These are phyloP conservation scores for Coleophoma cylindrospora DNA, from an alignment of 2,329 filamentous ascomycete species.

Conservation along the genomic window DNA sequence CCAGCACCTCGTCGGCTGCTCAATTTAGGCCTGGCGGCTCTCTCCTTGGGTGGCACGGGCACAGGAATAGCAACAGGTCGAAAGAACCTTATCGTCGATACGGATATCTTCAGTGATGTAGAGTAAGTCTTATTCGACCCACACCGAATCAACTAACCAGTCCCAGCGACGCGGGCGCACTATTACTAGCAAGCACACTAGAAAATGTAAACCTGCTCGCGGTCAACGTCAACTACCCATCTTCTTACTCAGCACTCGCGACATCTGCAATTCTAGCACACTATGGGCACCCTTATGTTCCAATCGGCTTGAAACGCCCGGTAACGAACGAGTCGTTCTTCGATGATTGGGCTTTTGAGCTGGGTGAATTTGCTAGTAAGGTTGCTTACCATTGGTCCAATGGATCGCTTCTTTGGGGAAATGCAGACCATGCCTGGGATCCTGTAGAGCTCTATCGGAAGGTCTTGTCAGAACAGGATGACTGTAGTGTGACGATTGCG, in stretches of 20 bases:
- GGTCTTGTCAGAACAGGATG: constrained; percentile 31
- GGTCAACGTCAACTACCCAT: constrained; percentile 36
- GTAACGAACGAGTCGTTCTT: constrained; percentile 38
- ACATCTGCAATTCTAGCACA: constrained; percentile 32
- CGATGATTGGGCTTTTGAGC: constrained; percentile 31
- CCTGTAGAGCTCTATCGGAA: constrained; percentile 41
- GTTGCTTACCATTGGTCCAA: constrained; percentile 36
- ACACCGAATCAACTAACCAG: not conserved
- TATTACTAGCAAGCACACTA: constrained; percentile 36
- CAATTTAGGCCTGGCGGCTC: not conserved
- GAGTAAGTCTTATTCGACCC: constrained; percentile 28
- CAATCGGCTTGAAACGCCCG: constrained; percentile 34
- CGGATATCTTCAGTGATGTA: constrained; percentile 41
- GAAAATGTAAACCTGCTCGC: constrained; percentile 31
- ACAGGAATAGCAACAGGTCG: not conserved
- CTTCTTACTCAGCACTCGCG: constrained; percentile 31
- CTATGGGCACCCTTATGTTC: constrained; percentile 31
- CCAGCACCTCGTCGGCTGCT: not conserved
- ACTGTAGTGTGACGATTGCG: constrained; percentile 37
- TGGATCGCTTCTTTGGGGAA: constrained; percentile 29
- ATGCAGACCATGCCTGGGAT: constrained; percentile 32
- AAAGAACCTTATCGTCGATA: constrained; percentile 40
- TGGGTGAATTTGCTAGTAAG: constrained; percentile 41
- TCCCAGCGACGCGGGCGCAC: constrained; percentile 33
- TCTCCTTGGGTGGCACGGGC: not conserved